Evolutionary conservation across 202 grass and related monocot genomes (phyloP).

Genomic region (Thinopyrum obtusiflorum): DNA sequence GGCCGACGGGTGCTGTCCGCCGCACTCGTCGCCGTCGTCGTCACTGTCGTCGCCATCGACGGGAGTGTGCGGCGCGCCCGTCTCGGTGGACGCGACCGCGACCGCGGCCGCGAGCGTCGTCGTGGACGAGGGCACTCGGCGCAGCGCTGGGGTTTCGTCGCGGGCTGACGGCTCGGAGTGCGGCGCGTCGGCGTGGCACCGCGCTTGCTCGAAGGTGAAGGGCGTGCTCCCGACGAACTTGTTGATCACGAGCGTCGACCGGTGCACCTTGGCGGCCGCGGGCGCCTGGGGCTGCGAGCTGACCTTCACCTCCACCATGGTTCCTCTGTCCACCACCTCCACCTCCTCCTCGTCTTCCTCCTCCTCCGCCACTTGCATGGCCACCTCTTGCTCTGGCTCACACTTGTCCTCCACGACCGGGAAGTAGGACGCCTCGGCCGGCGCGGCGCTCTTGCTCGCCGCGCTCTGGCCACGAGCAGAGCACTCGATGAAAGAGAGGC

Average conservation of each 20-base stretch:
- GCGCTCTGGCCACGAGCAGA: slow-evolving; percentile 24
- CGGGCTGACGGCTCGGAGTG: not conserved
- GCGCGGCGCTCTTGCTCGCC: not conserved
- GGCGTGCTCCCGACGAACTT: slow-evolving; percentile 89
- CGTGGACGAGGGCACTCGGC: slow-evolving; percentile 48
- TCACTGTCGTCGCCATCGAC: not conserved
- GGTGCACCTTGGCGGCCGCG: slow-evolving; percentile 48
- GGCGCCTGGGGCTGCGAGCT: slow-evolving; percentile 63
- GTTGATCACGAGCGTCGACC: slow-evolving; percentile 83
- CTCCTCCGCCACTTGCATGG: slow-evolving; percentile 37
- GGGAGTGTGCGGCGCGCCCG: slow-evolving; percentile 17
- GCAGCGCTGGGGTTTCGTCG: slow-evolving; percentile 19
- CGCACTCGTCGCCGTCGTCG: slow-evolving; percentile 2
- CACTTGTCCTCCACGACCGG: slow-evolving; percentile 22
- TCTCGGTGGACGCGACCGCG: slow-evolving; percentile 51
- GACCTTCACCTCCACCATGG: slow-evolving; percentile 84
- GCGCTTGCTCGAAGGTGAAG: slow-evolving; percentile 15
- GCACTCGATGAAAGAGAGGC: slow-evolving; percentile 76
- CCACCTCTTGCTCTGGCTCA: slow-evolving; percentile 19
- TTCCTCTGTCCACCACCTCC: slow-evolving; percentile 85
- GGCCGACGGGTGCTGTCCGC: not conserved
- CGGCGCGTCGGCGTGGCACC: slow-evolving; percentile 3
- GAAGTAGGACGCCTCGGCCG: slow-evolving; percentile 19
- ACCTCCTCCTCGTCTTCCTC: slow-evolving; percentile 68
- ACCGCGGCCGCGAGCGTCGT: slow-evolving; percentile 55